phyloP scores from a whole-genome alignment of 306 rosid genomes.

The Lathyrus tuberosus region DNA sequence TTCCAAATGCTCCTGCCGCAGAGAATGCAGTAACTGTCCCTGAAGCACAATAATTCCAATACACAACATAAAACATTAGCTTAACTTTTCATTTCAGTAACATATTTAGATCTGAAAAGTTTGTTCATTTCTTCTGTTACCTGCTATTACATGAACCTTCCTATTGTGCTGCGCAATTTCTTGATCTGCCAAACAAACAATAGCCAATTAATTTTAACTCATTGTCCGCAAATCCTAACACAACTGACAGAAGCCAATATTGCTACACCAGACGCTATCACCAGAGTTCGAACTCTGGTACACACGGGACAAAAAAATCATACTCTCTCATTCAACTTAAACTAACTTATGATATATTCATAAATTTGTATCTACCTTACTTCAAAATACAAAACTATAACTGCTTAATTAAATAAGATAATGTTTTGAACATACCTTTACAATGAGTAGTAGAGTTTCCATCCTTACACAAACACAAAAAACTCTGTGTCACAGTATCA shows the following conservation, averaged over 20 bases:
- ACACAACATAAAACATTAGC: slow-evolving; percentile 7
- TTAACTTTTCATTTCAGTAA: slow-evolving; percentile 4
- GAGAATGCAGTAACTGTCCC: slow-evolving; percentile 75
- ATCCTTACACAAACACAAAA: slow-evolving; percentile 70
- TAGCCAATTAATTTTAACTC: not conserved
- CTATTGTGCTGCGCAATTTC: slow-evolving; percentile 47
- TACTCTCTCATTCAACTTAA: not conserved
- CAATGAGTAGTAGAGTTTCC: slow-evolving; percentile 84
- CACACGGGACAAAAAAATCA: too few relatives aligned
- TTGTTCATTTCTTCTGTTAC: slow-evolving; percentile 44
- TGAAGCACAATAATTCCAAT: slow-evolving; percentile 42
- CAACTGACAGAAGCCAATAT: too few relatives aligned
- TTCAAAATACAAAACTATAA: not conserved
- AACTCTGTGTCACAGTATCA: slow-evolving; percentile 52
- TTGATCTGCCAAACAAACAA: slow-evolving; percentile 60
- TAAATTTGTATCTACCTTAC: not conserved
- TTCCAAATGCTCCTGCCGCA: slow-evolving; percentile 76
- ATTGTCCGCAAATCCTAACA: too few relatives aligned
- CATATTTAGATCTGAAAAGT: not conserved
- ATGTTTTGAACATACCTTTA: slow-evolving; percentile 49
- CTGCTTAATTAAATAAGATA: not conserved
- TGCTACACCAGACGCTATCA: too few relatives aligned
- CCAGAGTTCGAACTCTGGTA: too few relatives aligned
- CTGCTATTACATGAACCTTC: slow-evolving; percentile 74
- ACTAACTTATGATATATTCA: too few relatives aligned